phyloP scores from a whole-genome alignment of 148 eudicot genomes.

The Spergularia marina region DNA sequence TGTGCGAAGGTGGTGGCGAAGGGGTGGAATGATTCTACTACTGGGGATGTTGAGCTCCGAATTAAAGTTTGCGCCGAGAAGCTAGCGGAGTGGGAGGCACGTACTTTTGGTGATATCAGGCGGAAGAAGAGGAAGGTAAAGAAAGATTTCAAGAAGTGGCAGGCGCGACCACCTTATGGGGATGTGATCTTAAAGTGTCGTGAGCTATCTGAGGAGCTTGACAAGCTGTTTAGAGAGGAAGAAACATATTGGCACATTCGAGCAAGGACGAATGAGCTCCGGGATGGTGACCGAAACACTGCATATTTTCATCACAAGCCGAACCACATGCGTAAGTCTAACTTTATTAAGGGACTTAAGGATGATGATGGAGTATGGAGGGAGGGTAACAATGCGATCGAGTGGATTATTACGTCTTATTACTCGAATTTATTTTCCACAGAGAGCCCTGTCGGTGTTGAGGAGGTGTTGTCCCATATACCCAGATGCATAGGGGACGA shows the following conservation, averaged over 20 bases:
- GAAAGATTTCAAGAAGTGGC: background rate
- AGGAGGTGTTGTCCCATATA: no score
- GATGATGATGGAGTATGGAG: background rate
- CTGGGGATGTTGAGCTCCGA: background rate
- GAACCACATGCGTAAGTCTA: background rate
- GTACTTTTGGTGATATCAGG: background rate
- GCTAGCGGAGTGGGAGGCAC: background rate
- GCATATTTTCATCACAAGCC: background rate
- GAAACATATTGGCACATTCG: no score
- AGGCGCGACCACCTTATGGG: background rate
- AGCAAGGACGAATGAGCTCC: no score
- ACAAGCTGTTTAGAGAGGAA: no score
- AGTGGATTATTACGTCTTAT: background rate
- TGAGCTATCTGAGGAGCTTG: no score
- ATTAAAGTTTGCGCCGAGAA: no score
- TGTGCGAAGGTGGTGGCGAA: background rate
- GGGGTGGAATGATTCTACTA: no score
- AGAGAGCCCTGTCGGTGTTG: no score
- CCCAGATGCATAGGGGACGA: no score
- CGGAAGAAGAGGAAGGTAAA: background rate
- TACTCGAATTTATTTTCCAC: no score
- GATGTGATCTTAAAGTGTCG: background rate
- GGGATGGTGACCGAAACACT: background rate
- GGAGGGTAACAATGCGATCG: background rate
- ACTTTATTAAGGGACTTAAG: background rate